A percentile compares a stretch with the other conserved stretches of the same genome.
Evolutionary conservation across 1,284 basidiomycete species (phyloP).

Genomic region (Cutaneotrichosporon spelunceum): DNA sequence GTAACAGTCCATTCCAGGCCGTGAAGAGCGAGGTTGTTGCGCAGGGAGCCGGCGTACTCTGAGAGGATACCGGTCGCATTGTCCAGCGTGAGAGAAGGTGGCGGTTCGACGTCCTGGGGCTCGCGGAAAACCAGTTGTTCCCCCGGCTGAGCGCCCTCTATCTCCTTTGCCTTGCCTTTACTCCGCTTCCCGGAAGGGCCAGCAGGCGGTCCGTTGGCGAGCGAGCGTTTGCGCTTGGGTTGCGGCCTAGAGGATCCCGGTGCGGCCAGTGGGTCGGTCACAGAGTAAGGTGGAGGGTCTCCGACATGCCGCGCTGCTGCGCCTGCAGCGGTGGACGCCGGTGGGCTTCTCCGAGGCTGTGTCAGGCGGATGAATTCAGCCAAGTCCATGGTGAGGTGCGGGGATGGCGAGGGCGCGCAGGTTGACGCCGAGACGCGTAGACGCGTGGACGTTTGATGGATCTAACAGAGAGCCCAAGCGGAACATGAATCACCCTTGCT

Average conservation of each 20-base stretch:
- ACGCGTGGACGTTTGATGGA: too few relatives aligned
- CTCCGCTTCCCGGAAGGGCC: not conserved
- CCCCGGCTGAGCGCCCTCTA: not conserved
- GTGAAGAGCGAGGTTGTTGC: slow-evolving; percentile 12
- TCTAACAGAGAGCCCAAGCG: too few relatives aligned
- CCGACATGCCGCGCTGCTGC: not conserved
- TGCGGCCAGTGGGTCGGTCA: not conserved
- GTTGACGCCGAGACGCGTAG: too few relatives aligned
- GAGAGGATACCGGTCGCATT: slow-evolving; percentile 8
- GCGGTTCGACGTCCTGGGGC: not conserved
- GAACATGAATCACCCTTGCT: too few relatives aligned
- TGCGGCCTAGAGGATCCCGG: not conserved
- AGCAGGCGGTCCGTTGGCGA: not conserved
- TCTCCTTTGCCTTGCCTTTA: not conserved
- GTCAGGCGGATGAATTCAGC: too few relatives aligned
- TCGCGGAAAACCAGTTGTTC: not conserved
- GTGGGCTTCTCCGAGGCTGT: too few relatives aligned
- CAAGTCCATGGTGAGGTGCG: too few relatives aligned
- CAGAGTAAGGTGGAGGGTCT: not conserved
- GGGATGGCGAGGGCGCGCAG: too few relatives aligned
- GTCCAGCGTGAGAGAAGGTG: not conserved
- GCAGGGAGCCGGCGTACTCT: slow-evolving; percentile 8
- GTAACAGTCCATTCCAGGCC: slow-evolving; percentile 1
- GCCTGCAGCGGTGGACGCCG: not conserved
- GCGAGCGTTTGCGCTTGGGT: not conserved